These are phyloP conservation scores for Apiotrichum veenhuisii DNA, from an alignment of 1,284 basidiomycete species.

Conservation along the genomic window DNA sequence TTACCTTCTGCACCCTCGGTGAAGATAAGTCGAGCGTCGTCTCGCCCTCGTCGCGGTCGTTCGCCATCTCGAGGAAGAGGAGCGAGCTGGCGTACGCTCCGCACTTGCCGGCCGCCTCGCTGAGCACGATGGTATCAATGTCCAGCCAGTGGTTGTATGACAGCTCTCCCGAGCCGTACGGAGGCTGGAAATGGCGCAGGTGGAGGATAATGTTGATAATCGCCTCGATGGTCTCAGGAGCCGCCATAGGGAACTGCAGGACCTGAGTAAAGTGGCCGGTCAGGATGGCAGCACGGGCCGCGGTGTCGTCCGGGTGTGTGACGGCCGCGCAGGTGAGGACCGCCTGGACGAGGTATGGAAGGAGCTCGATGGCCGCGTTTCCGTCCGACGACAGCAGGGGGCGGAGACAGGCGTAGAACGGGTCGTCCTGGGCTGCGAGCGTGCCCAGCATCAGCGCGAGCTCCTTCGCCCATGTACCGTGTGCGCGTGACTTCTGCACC, in stretches of 20 bases:
- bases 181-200: slow-evolving; percentile 64
- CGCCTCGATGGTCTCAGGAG: slow-evolving; percentile 43
- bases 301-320: slow-evolving; percentile 1
- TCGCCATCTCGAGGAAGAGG: slow-evolving; percentile 79
- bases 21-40: slow-evolving; percentile 18
- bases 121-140: slow-evolving; percentile 70
- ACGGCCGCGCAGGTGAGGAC: slow-evolving; percentile 53
- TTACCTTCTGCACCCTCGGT: slow-evolving; percentile 33
- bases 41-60: slow-evolving; percentile 51
- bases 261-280: slow-evolving; percentile 62
- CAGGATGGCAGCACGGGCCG: slow-evolving; percentile 38
- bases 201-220: slow-evolving; percentile 78
- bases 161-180: slow-evolving; percentile 55
- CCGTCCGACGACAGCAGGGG: slow-evolving; percentile 59
- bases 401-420: slow-evolving; percentile 66
- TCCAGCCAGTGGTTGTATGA: slow-evolving; percentile 77
- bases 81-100: slow-evolving; percentile 84
- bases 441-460: slow-evolving; percentile 63
- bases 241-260: slow-evolving; percentile 20
- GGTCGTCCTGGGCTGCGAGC: slow-evolving; percentile 56
- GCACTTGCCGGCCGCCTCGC: slow-evolving; percentile 68
- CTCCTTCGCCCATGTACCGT: slow-evolving; percentile 60
- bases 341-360: slow-evolving; percentile 73
- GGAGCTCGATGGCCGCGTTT: slow-evolving; percentile 59
- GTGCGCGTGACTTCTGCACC: slow-evolving; percentile 16